Conservation (phyloP, 192 early-diverging fungal genomes). For the Piromyces sp. region DNA sequence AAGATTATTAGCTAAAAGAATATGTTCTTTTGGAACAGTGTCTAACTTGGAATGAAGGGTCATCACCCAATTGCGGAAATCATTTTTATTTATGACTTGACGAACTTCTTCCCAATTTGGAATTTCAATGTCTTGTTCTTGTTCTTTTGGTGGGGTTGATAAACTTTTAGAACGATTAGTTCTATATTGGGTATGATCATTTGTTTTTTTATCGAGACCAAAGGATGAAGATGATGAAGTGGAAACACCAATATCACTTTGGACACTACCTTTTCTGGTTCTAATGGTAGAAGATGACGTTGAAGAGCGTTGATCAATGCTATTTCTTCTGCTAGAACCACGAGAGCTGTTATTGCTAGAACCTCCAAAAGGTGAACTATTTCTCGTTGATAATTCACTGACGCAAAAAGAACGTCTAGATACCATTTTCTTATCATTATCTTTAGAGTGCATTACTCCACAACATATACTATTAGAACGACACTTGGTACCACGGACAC, state of each 20-base stretch:
- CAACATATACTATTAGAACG: no score
- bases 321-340: background rate
- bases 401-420: no score
- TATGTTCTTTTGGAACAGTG: background rate
- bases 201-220: no score
- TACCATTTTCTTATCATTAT: no score
- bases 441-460: no score
- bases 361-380: background rate
- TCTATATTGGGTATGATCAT: no score
- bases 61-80: background rate
- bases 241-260: background rate
- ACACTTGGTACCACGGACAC: no score
- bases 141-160: background rate
- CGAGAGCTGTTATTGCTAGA: background rate
- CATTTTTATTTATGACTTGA: background rate
- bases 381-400: background rate
- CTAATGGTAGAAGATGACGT: background rate
- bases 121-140: background rate
- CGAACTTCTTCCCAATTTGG: background rate
- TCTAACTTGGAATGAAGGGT: background rate
- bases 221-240: no score
- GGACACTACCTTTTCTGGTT: background rate
- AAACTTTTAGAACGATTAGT: no score
- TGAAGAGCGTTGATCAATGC: background rate
- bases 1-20: background rate